Conservation (phyloP, 2,329 filamentous ascomycete genomes). For the Penicillium sp. region DNA sequence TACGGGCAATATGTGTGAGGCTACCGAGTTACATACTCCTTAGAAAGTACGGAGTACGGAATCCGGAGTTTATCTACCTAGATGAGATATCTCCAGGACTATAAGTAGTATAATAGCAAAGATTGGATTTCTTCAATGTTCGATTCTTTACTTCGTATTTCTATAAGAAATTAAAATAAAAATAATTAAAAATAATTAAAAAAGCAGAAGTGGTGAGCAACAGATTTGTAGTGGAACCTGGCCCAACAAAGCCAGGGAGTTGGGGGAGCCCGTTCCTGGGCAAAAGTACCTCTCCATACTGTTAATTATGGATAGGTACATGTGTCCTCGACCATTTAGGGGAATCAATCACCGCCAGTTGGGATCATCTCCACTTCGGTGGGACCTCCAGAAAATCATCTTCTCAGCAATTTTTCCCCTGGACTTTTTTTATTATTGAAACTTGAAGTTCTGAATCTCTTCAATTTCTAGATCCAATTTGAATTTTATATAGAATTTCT, state of each 20-base stretch:
- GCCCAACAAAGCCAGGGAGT: constrained; percentile 29
- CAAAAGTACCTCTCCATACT: constrained; percentile 16
- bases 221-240: constrained; percentile 17
- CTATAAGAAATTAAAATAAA: neutral
- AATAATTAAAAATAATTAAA: neutral
- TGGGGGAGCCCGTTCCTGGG: constrained; percentile 17
- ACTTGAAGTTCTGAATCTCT: neutral
- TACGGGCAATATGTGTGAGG: neutral
- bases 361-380: constrained; percentile 18
- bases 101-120: no score
- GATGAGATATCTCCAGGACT: neutral
- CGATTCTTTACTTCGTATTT: neutral
- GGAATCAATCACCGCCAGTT: constrained; percentile 5
- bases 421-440: neutral
- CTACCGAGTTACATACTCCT: neutral
- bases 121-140: neutral
- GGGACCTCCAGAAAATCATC: constrained; percentile 18
- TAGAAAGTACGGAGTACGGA: neutral
- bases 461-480: constrained; percentile 4
- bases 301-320: constrained; percentile 14
- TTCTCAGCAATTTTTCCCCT: constrained; percentile 19
- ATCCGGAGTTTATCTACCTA: neutral
- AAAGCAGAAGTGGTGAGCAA: constrained; percentile 1
- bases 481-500: neutral
- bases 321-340: neutral